Evolutionary conservation across 2,329 filamentous ascomycete genomes (phyloP), one percentile per base, ranked within the genome.

Genomic region (Echinosphaeria canescens): DNA sequence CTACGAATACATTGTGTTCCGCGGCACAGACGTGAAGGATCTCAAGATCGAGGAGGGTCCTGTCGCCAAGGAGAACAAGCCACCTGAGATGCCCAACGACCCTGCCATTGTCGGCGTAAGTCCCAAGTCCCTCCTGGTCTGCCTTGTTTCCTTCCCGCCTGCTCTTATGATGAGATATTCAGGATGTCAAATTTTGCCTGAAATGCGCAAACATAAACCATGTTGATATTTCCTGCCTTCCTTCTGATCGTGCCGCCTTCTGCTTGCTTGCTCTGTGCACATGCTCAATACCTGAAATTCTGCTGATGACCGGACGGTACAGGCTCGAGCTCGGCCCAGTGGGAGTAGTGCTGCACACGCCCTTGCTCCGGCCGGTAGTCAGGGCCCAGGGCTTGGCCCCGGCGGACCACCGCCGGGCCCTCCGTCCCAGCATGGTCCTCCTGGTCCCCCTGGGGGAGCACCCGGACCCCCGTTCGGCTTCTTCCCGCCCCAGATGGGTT

Each of bases 141-240:
- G 19, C 24, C 30, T 25, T 25, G 31, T 30, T 36, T 46, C 56
- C 54, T 50, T 11, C 16, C 17, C 27, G 23, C 16, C 9, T 14
- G 10, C 29, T 30, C 40, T n/a, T 42, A 69, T 92, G 84, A 92
- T 81, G 79, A 90, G 88, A 56, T 56, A 91, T 79, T 75, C 65
- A 82, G 84, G 84, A 92, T 92, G 80, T 88, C 80, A 91, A 90
- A 53, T 22, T 27, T 29, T 67, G 63, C 70, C 74, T 75, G 76
- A 76, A 76, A 75, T 76, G 81, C 81, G 82, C 82, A 91, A 72
- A 69, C 58, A n/a, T n/a, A 81, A 75, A 59, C 64, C 65, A 59
- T 92, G 84, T 91, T 73, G 84, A 92, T 69, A 74, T 76, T 74
- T 92, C 84, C 92, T 93, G 84, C 82, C 84, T 93, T 93, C 84